These are phyloP conservation scores for Botrytis hyacinthi DNA, from an alignment of 2,329 filamentous ascomycete species.

Conservation along the genomic window DNA sequence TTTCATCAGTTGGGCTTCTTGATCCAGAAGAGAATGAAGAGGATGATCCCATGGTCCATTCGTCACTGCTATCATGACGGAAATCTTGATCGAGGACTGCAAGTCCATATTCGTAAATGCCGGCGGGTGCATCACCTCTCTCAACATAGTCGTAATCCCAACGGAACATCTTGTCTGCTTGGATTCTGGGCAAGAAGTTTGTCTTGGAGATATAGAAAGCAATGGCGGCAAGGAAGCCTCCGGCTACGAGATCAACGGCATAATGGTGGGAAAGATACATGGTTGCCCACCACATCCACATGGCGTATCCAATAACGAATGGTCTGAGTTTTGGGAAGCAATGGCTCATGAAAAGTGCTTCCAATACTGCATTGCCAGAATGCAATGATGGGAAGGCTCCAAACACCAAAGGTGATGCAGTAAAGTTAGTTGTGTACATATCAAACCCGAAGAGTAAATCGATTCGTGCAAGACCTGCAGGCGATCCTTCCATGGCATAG, in stretches of 20 bases:
- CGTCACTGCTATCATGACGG: slow-evolving; percentile 63
- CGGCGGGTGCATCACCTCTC: slow-evolving; percentile 65
- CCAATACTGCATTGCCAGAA: slow-evolving; percentile 82
- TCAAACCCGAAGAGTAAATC: slow-evolving; percentile 89
- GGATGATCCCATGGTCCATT: slow-evolving; percentile 86
- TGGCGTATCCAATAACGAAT: slow-evolving; percentile 77
- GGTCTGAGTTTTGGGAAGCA: slow-evolving; percentile 81
- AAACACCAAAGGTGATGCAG: slow-evolving; percentile 85
- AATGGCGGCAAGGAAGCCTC: slow-evolving; percentile 73
- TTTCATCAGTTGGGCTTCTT: slow-evolving; percentile 50
- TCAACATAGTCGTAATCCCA: slow-evolving; percentile 98
- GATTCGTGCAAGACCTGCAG: slow-evolving; percentile 83
- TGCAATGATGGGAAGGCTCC: slow-evolving; percentile 94
- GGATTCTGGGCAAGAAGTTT: slow-evolving; percentile 77
- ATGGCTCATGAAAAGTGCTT: slow-evolving; percentile 90
- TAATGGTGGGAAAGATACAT: slow-evolving; percentile 99
- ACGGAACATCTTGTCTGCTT: slow-evolving; percentile 79
- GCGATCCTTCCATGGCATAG: slow-evolving; percentile 86
- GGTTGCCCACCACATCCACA: slow-evolving; percentile 97
- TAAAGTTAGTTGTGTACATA: slow-evolving; percentile 90
- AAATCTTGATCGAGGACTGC: slow-evolving; percentile 35
- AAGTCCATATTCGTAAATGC: slow-evolving; percentile 51
- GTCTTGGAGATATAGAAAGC: slow-evolving; percentile 81
- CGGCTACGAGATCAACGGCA: slow-evolving; percentile 86
- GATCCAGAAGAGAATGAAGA: slow-evolving; percentile 48